Evolutionary conservation across 345 rosid genomes (phyloP).

Genomic region (Bruguiera sexangula): DNA sequence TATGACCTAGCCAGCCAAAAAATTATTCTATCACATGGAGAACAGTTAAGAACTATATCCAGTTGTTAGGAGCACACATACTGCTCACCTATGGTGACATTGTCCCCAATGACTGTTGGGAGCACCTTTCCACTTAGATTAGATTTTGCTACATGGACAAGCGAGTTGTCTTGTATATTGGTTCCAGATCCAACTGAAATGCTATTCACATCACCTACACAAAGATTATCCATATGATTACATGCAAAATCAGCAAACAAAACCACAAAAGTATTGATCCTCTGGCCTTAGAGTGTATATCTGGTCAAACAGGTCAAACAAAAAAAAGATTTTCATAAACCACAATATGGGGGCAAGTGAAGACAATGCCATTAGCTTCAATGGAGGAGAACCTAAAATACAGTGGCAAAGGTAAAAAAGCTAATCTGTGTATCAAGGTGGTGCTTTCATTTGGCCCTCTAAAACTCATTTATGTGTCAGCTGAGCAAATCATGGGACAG

Average conservation of each 20-base stretch:
- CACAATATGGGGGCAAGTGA: background rate
- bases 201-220: constrained; percentile 79
- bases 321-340: background rate
- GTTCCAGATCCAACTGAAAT: constrained; percentile 81
- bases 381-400: background rate
- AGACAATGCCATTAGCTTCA: background rate
- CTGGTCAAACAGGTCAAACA: background rate
- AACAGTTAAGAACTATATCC: background rate
- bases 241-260: constrained; percentile 2
- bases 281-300: no score
- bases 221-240: background rate
- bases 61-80: background rate
- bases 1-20: constrained; percentile 62
- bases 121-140: constrained; percentile 87
- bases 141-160: constrained; percentile 94
- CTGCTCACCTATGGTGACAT: constrained; percentile 85
- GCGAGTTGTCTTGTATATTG: constrained; percentile 95
- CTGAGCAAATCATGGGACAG: no score
- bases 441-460: no score
- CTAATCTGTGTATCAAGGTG: no score
- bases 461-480: no score
- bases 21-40: constrained; percentile 17
- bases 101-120: constrained; percentile 83
- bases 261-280: background rate
- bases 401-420: background rate